Evolutionary conservation across 2,329 filamentous ascomycete genomes (phyloP), one percentile per base, ranked within the genome.

Genomic region (Pestalotiopsis sp.): DNA sequence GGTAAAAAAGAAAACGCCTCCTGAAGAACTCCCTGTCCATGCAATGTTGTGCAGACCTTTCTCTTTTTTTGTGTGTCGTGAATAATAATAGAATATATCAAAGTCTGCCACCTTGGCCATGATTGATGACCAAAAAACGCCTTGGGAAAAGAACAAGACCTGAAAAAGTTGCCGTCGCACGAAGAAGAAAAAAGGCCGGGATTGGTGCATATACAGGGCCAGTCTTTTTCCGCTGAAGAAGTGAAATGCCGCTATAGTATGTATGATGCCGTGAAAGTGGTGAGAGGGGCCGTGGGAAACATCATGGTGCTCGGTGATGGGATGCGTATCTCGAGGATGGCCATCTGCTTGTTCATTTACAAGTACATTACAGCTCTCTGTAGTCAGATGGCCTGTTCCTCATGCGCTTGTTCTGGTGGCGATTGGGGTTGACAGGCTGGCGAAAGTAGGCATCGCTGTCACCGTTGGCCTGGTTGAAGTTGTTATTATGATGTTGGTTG

Each of bases 381-480:
- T 96, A 98, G 82, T 99, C 96, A 78, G 93, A 96, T 12, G 95
- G 95, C 67, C 96, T 88, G 67, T 93, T 90, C 74, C 93, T 87
- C 72, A 92, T 89, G 75, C 94, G 91, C 75, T 92, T 89, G 76
- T 94, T 93, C 80, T 95, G 92, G 77, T 96, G 93, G 64, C 96
- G 90, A 77, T 97, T 93, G 2, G 95, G 95, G 78, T 99, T 99
- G 71, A 98, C 93, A 0, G 96, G 96, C 80, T 97, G 95, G 68
- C 96, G 89, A 79, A 98, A 97, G 82, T 99, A 99, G 6, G 96
- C 93, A 70, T 94, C 93, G 68, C 97, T 94, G 68, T 97, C 93
- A 71, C 90, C 89, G 69, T 87, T 90, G 2, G 87, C 86, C 69
- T 84, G 82, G 1, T 80, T 76, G 63, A 86, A 86, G 73, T 82